phyloP scores from a whole-genome alignment of 768 basidiomycete genomes.

The Suillus ampliporus region DNA sequence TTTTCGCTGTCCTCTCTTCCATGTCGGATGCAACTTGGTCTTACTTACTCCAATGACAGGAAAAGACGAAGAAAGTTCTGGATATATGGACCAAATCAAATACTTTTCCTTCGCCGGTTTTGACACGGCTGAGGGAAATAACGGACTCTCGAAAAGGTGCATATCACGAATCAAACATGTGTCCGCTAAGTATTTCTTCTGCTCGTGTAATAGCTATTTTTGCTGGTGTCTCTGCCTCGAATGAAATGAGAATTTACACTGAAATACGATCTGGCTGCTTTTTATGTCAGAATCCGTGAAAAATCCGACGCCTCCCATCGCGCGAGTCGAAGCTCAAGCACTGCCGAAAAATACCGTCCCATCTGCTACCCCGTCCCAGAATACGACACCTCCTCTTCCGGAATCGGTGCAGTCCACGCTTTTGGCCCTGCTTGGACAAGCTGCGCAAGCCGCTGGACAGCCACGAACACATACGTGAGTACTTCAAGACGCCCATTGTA shows the following conservation, averaged over 20 bases:
- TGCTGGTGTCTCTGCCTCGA: constrained; percentile 46
- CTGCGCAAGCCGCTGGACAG: constrained; percentile 51
- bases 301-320: constrained; percentile 43
- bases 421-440: constrained; percentile 72
- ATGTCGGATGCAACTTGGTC: constrained; percentile 49
- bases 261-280: constrained; percentile 60
- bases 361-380: constrained; percentile 31
- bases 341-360: constrained; percentile 33
- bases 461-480: constrained; percentile 47
- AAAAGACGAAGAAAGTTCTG: constrained; percentile 95
- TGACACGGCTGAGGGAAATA: constrained; percentile 74
- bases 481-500: constrained; percentile 10
- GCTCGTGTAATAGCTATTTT: constrained; percentile 69
- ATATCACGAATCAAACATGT: constrained; percentile 66
- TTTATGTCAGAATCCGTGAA: constrained; percentile 61
- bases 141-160: constrained; percentile 84
- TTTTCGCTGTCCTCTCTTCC: constrained; percentile 13
- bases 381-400: constrained; percentile 23
- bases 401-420: constrained; percentile 62
- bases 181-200: constrained; percentile 83
- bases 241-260: constrained; percentile 67
- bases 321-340: constrained; percentile 43
- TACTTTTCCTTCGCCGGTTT: constrained; percentile 83
- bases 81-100: constrained; percentile 95
- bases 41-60: constrained; percentile 61